Percentiles rank a stretch among this genome's conserved stretches.
Conservation (phyloP, 805 yeast genomes). For the Nakazawaea ernobii region DNA sequence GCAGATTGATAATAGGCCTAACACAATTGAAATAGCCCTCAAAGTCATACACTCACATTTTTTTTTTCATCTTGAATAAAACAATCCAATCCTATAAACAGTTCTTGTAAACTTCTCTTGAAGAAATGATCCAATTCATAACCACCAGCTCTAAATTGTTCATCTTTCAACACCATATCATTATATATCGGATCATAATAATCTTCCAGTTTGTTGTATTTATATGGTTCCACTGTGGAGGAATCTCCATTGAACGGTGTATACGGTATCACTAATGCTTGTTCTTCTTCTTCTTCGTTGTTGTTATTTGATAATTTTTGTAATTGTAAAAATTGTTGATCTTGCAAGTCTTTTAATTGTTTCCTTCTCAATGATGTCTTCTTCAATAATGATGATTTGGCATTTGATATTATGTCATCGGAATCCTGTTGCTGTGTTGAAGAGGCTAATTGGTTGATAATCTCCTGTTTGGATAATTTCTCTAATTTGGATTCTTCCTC, state of each 20-base stretch:
- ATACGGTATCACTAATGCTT: conserved; percentile 49
- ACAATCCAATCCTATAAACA: conserved; percentile 40
- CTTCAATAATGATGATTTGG: conserved; percentile 48
- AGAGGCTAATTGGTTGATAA: conserved; percentile 43
- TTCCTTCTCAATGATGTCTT: conserved; percentile 61
- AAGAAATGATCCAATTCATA: conserved; percentile 67
- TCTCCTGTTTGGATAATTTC: conserved; percentile 45
- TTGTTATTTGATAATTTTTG: conserved; percentile 24
- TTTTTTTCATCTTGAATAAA: background rate
- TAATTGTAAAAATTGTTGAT: conserved; percentile 19
- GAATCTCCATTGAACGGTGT: conserved; percentile 95
- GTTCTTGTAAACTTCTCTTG: conserved; percentile 75
- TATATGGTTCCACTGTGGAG: conserved; percentile 47
- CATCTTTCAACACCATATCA: conserved; percentile 36
- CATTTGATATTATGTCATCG: conserved; percentile 40
- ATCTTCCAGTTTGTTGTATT: conserved; percentile 25
- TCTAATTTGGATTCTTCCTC: conserved; percentile 42
- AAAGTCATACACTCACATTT: background rate
- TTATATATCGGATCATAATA: conserved; percentile 60
- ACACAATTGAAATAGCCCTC: conserved; percentile 25
- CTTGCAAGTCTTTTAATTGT: conserved; percentile 39
- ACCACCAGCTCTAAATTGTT: conserved; percentile 80
- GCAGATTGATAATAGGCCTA: conserved; percentile 19
- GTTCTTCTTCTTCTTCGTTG: conserved; percentile 24
- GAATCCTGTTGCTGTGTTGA: conserved; percentile 21